phyloP scores from a whole-genome alignment of 306 rosid species.

The Dryas alaskensis region DNA sequence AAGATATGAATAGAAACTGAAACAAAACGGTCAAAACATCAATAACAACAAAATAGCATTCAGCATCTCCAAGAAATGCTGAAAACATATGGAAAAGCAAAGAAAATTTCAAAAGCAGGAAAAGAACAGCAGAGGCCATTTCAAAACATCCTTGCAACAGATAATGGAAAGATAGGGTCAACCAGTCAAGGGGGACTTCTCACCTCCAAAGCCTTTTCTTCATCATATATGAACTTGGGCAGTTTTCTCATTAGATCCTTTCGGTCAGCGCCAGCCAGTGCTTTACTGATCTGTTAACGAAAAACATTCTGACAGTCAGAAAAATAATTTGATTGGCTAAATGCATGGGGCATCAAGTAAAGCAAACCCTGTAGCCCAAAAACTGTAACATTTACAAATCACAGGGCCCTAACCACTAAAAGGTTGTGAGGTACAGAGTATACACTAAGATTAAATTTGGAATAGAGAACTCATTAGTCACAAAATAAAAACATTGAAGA shows the following conservation, averaged over 20 bases:
- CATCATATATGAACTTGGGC: conserved; percentile 93
- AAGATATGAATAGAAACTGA: conserved; percentile 1
- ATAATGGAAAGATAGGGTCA: conserved; percentile 13
- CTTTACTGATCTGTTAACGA: conserved; percentile 75
- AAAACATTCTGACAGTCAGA: background rate
- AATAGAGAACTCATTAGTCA: background rate
- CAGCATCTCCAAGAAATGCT: background rate
- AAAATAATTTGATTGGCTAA: background rate
- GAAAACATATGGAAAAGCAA: background rate
- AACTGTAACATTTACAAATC: background rate
- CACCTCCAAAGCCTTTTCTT: conserved; percentile 96
- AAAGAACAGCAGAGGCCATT: background rate
- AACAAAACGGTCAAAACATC: conserved; percentile 13
- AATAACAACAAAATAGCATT: background rate
- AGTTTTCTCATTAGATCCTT: conserved; percentile 92
- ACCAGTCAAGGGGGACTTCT: conserved; percentile 24
- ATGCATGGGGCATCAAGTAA: conserved; percentile 14
- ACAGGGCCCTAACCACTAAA: background rate
- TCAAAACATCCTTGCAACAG: conserved; percentile 12
- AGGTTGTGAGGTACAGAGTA: background rate
- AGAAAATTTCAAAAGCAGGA: background rate
- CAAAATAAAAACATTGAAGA: background rate
- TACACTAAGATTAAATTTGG: background rate
- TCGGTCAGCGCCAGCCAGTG: conserved; percentile 75
- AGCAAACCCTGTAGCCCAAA: conserved; percentile 2